Conservation (phyloP, 1,284 basidiomycete genomes). For the Papiliotrema flavescens region DNA sequence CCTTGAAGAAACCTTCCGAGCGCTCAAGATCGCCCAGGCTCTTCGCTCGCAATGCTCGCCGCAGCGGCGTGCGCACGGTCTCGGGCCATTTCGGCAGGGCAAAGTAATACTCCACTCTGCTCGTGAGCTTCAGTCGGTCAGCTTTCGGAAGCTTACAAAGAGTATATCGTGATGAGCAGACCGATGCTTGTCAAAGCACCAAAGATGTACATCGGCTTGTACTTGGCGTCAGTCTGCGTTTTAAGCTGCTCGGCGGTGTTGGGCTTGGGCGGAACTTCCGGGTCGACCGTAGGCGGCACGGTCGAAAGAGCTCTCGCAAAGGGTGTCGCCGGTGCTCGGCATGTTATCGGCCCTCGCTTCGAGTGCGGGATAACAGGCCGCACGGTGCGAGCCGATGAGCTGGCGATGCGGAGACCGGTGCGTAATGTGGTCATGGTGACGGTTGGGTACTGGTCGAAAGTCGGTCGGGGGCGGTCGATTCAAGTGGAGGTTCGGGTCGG, state of each 20-base stretch:
- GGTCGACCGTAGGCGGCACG: too few relatives aligned
- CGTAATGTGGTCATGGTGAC: too few relatives aligned
- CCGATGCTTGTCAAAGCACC: constrained; percentile 40
- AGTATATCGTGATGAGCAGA: constrained; percentile 46
- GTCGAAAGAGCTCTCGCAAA: too few relatives aligned
- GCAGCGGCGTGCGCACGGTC: constrained; percentile 38
- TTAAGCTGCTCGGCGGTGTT: not conserved
- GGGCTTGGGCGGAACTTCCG: too few relatives aligned
- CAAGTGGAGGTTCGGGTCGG: too few relatives aligned
- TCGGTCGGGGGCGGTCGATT: too few relatives aligned
- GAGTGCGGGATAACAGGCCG: too few relatives aligned
- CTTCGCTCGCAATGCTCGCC: constrained; percentile 42
- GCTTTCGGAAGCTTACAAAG: constrained; percentile 31
- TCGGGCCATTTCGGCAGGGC: constrained; percentile 45
- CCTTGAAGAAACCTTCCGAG: constrained; percentile 39
- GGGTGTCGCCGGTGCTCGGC: too few relatives aligned
- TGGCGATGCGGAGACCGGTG: too few relatives aligned
- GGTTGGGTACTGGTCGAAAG: too few relatives aligned
- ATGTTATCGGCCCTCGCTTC: too few relatives aligned
- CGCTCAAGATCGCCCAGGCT: constrained; percentile 37
- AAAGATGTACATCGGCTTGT: constrained; percentile 27
- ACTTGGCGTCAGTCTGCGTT: not conserved
- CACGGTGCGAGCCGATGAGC: too few relatives aligned
- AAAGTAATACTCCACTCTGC: constrained; percentile 47
- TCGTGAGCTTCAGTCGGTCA: not conserved